Conservation (phyloP, 768 basidiomycete genomes). For the Russula dissimulans region DNA sequence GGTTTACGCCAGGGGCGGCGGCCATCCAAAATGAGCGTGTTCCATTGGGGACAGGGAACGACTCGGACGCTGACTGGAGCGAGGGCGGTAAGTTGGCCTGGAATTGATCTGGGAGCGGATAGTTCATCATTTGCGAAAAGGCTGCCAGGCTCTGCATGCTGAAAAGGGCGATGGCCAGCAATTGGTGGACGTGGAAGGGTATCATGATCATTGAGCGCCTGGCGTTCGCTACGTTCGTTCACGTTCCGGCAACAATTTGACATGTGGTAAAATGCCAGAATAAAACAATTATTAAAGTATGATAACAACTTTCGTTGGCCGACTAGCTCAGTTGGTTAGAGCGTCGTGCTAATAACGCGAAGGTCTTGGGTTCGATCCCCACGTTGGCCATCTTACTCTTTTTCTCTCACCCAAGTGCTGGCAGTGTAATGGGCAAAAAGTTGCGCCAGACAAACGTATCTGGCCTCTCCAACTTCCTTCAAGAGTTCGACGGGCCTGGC, state of each 20-base stretch:
- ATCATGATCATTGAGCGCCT: not conserved
- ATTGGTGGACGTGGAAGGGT: not conserved
- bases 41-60: slow-evolving; percentile 50
- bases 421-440: slow-evolving; percentile 6
- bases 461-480: slow-evolving; percentile 7
- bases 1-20: slow-evolving; percentile 47
- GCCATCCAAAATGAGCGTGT: slow-evolving; percentile 71
- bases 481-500: not conserved
- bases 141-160: not conserved
- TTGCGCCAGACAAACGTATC: slow-evolving; percentile 10
- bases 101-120: not conserved
- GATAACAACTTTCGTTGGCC: not conserved
- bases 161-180: not conserved
- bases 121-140: not conserved
- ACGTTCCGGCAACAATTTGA: no score
- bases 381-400: slow-evolving; percentile 16
- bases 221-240: no score
- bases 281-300: not conserved
- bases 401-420: not conserved
- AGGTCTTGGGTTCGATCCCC: slow-evolving; percentile 24
- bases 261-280: no score
- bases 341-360: slow-evolving; percentile 70
- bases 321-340: slow-evolving; percentile 87
- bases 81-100: not conserved
- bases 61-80: slow-evolving; percentile 8